Evolutionary conservation across 78 protist genomes (phyloP), one percentile per base, ranked within the genome.

Genomic region (Dictyostelium citrinum): DNA sequence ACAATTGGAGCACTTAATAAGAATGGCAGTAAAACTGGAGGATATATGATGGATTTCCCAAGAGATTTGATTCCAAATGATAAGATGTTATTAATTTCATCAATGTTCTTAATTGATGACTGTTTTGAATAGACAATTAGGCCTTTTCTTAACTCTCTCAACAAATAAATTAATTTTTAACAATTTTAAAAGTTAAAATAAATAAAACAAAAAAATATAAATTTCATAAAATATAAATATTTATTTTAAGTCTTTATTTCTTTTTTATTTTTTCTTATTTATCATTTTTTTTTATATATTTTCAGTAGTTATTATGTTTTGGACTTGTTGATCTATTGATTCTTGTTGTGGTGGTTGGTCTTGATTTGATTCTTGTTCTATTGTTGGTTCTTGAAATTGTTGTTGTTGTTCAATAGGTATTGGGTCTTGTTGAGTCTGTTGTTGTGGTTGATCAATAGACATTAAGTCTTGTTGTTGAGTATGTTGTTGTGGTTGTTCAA

Each of bases 81-180:
- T 74, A 88, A 88, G 70, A 88, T 88, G 93, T 79, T 88, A 24
- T 35, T 88, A 17, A 24, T 77, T 7, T 60, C 81, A 20, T 60
- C 93, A 11, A 20, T 88, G n/a, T 78, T 88, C 81, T 78, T 88
- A 31, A 78, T 88, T 46, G 93, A 88, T n/a, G 83, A 72, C 35
- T 83, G 81, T 5, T 88, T 78, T 72, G 93, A 88, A 31, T 88
- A 88, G 31, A 88, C 80, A 55, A 61, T 24, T 75, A n/a, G n/a
- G n/a, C n/a, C n/a, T n/a, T n/a, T 27, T 16, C 43, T 2, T 0
- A 67, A 27, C 39, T 2, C n/a, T 39, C 43, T 39, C 43, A 39
- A 39, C 43, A 12, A 27, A 24, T 24, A n/a, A 64, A 64, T 27
- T 64, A 64, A 29, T 64, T 64, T 64, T 64, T 64, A 64, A 64